phyloP scores from a whole-genome alignment of 2,329 filamentous ascomycete genomes.

The Simplicillium sp. region DNA sequence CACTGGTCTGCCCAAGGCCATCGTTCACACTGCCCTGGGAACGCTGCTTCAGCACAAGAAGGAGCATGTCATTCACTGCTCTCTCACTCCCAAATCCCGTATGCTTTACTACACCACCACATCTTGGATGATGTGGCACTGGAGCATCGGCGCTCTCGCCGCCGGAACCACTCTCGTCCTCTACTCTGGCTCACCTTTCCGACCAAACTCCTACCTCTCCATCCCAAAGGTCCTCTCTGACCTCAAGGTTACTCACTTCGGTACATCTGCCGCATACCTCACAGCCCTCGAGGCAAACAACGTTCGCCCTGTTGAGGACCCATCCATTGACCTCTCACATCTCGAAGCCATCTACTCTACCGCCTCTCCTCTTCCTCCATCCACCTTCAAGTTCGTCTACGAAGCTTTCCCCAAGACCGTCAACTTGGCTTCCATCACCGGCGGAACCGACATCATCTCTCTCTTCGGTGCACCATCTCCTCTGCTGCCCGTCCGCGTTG shows the following conservation, averaged over 20 bases:
- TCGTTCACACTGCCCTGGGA: constrained; percentile 83
- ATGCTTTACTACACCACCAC: constrained; percentile 93
- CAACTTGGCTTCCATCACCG: constrained; percentile 88
- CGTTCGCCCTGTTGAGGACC: constrained; percentile 45
- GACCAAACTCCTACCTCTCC: constrained; percentile 66
- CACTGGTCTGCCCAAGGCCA: constrained; percentile 80
- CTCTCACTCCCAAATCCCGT: constrained; percentile 60
- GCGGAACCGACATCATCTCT: constrained; percentile 93
- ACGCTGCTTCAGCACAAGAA: constrained; percentile 96
- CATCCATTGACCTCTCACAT: constrained; percentile 46
- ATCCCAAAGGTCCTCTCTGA: constrained; percentile 76
- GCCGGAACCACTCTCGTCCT: constrained; percentile 75
- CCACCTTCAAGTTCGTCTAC: constrained; percentile 88
- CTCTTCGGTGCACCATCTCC: constrained; percentile 83
- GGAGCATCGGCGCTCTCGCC: constrained; percentile 80
- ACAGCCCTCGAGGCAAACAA: constrained; percentile 77
- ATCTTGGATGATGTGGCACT: constrained; percentile 99
- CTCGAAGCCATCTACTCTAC: constrained; percentile 89
- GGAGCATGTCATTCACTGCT: constrained; percentile 81
- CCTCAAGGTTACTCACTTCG: constrained; percentile 81
- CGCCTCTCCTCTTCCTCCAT: constrained; percentile 83
- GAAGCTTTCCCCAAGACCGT: constrained; percentile 67
- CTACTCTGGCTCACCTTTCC: constrained; percentile 90
- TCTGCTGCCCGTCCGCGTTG: constrained; percentile 59
- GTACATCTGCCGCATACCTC: constrained; percentile 89